phyloP scores from a whole-genome alignment of 768 basidiomycete species.

The Tricholoma hemisulphureum region DNA sequence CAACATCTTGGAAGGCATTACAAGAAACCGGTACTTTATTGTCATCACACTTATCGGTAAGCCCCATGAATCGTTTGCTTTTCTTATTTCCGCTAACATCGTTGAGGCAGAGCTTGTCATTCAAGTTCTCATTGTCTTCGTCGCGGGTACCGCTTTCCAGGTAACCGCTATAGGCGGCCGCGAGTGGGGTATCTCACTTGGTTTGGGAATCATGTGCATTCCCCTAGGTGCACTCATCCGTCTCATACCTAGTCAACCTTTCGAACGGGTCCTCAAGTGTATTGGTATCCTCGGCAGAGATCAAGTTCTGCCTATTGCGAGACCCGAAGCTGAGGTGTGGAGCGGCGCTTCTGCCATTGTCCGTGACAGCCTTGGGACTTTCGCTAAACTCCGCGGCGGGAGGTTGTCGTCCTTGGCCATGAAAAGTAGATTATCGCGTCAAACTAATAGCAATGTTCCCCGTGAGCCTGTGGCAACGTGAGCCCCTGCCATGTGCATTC shows the following conservation, averaged over 20 bases:
- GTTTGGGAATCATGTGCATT: constrained; percentile 81
- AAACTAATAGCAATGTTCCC: constrained; percentile 31
- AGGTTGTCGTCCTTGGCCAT: constrained; percentile 81
- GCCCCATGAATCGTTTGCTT: constrained; percentile 30
- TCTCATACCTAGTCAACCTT: constrained; percentile 73
- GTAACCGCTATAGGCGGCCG: constrained; percentile 74
- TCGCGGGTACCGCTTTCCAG: constrained; percentile 90
- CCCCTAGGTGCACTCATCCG: constrained; percentile 85
- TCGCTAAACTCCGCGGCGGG: constrained; percentile 80
- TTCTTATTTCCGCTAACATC: background rate
- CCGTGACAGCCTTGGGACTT: constrained; percentile 82
- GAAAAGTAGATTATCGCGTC: constrained; percentile 66
- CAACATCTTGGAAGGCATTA: constrained; percentile 86
- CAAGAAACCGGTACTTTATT: constrained; percentile 80
- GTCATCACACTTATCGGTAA: constrained; percentile 79
- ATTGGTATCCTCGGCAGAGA: constrained; percentile 63
- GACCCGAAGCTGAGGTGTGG: constrained; percentile 64
- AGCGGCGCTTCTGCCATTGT: constrained; percentile 77
- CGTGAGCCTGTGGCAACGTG: background rate
- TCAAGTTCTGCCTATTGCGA: constrained; percentile 61
- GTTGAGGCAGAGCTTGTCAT: constrained; percentile 70
- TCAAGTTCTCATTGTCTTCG: constrained; percentile 85
- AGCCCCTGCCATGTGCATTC: too few species aligned
- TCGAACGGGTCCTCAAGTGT: constrained; percentile 51
- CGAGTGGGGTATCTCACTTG: constrained; percentile 92